Conservation (phyloP, 2,329 filamentous ascomycete genomes). For the Tolypocladium capitatum region DNA sequence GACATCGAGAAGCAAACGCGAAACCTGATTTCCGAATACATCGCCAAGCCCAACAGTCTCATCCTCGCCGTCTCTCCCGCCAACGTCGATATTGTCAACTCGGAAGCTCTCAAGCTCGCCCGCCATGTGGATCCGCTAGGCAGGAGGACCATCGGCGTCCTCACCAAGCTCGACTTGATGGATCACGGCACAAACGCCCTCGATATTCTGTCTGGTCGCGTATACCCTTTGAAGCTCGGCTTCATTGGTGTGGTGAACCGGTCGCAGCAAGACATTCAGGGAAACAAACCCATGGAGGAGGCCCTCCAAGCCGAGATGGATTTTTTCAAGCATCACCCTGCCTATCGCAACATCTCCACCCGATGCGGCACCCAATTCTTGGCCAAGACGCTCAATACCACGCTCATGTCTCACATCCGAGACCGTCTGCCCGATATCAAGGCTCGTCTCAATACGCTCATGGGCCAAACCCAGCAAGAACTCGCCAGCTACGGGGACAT, state of each 20-base stretch:
- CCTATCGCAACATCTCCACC: conserved; percentile 89
- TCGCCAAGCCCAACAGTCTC: conserved; percentile 97
- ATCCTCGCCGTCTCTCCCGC: conserved; percentile 92
- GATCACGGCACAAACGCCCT: conserved; percentile 96
- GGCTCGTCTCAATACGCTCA: conserved; percentile 88
- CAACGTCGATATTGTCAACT: conserved; percentile 97
- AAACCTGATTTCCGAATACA: conserved; percentile 94
- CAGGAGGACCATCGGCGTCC: conserved; percentile 85
- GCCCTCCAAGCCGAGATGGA: conserved; percentile 81
- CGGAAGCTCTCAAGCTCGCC: conserved; percentile 90
- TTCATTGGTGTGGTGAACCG: conserved; percentile 98
- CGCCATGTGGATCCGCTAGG: conserved; percentile 94
- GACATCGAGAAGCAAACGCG: conserved; percentile 98
- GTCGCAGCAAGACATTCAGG: conserved; percentile 95
- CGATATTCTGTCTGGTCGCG: conserved; percentile 91
- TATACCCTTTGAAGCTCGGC: conserved; percentile 91
- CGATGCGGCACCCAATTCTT: conserved; percentile 90
- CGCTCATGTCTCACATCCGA: conserved; percentile 90
- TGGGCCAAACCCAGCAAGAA: conserved; percentile 99
- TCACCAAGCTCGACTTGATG: conserved; percentile 97
- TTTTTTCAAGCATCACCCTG: conserved; percentile 94
- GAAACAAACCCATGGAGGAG: conserved; percentile 86
- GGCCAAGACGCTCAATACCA: conserved; percentile 88
- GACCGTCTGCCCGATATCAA: conserved; percentile 96
- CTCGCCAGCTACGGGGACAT: conserved; percentile 95